phyloP scores from a whole-genome alignment of 352 stramenopile species.

The Pythium folliculosum region DNA sequence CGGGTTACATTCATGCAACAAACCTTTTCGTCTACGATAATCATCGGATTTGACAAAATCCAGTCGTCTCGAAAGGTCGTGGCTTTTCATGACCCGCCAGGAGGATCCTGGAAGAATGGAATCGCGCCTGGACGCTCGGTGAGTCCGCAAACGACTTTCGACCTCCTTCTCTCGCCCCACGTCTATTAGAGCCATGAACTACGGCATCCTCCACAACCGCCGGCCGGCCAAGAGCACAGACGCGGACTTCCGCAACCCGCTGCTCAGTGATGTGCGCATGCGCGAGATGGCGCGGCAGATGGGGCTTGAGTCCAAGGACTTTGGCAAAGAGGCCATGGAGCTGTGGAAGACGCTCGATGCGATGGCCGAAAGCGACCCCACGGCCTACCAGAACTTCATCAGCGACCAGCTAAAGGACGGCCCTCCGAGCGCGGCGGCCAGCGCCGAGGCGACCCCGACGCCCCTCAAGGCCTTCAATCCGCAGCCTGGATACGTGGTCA shows the following conservation, averaged over 20 bases:
- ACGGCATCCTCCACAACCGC: slow-evolving; percentile 84
- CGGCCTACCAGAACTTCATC: slow-evolving; percentile 79
- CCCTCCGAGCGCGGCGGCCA: slow-evolving; percentile 27
- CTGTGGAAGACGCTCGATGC: slow-evolving; percentile 80
- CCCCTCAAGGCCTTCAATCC: slow-evolving; percentile 56
- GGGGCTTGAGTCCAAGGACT: slow-evolving; percentile 66
- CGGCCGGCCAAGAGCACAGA: slow-evolving; percentile 34
- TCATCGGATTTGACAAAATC: slow-evolving; percentile 4
- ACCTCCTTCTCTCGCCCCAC: not conserved
- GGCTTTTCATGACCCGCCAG: slow-evolving; percentile 8
- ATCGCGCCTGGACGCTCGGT: not conserved
- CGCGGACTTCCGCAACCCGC: slow-evolving; percentile 30
- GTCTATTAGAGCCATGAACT: slow-evolving; percentile 54
- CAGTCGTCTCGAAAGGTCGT: slow-evolving; percentile 24
- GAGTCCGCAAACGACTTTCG: not conserved
- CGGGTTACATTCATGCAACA: slow-evolving; percentile 25
- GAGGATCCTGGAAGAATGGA: not conserved
- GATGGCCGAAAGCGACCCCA: slow-evolving; percentile 68
- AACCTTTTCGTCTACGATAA: not conserved
- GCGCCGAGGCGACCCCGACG: slow-evolving; percentile 2
- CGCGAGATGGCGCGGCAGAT: slow-evolving; percentile 85
- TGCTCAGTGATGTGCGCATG: slow-evolving; percentile 62
- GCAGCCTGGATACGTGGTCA: slow-evolving; percentile 74
- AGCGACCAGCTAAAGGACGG: slow-evolving; percentile 77
- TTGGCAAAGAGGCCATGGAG: slow-evolving; percentile 60